phyloP scores from a whole-genome alignment of 345 rosid genomes.

The Brassica incana region DNA sequence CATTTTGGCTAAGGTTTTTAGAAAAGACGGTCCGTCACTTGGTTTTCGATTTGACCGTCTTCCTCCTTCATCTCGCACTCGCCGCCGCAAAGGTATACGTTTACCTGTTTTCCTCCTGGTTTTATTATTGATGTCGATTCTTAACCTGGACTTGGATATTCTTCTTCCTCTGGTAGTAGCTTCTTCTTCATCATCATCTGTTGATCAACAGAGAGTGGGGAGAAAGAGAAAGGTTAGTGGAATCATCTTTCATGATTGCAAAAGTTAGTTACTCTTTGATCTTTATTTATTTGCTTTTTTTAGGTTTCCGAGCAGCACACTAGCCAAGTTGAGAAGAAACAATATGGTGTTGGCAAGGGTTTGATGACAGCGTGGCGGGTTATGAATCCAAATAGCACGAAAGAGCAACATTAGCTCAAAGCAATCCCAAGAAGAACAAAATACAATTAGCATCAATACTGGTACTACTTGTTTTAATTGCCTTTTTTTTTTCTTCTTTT shows the following conservation, averaged over 20 bases:
- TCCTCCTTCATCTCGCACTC: constrained; percentile 34
- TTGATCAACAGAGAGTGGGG: constrained; percentile 39
- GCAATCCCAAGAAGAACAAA: constrained; percentile 40
- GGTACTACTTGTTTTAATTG: constrained; percentile 35
- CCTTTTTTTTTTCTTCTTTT: neutral
- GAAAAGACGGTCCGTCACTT: constrained; percentile 94
- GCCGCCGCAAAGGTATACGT: constrained; percentile 21
- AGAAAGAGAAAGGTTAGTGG: constrained; percentile 80
- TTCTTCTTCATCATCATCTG: constrained; percentile 38
- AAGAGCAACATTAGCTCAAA: constrained; percentile 38
- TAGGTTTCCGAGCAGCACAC: constrained; percentile 28
- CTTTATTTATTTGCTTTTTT: neutral
- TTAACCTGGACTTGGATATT: constrained; percentile 3
- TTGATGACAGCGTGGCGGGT: constrained; percentile 90
- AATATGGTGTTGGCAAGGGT: constrained; percentile 90
- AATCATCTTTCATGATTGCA: neutral
- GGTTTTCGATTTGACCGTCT: constrained; percentile 68
- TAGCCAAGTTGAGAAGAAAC: constrained; percentile 43
- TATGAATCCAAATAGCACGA: constrained; percentile 56
- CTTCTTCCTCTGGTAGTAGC: constrained; percentile 46
- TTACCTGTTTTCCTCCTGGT: too few species aligned
- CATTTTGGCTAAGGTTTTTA: constrained; percentile 69
- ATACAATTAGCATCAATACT: constrained; percentile 50
- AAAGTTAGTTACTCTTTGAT: neutral
- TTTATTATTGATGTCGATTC: neutral